Percentiles rank a stretch among this genome's conserved stretches.
Conservation (phyloP, 495 filamentous ascomycete genomes). For the Cairneyella variabilis region DNA sequence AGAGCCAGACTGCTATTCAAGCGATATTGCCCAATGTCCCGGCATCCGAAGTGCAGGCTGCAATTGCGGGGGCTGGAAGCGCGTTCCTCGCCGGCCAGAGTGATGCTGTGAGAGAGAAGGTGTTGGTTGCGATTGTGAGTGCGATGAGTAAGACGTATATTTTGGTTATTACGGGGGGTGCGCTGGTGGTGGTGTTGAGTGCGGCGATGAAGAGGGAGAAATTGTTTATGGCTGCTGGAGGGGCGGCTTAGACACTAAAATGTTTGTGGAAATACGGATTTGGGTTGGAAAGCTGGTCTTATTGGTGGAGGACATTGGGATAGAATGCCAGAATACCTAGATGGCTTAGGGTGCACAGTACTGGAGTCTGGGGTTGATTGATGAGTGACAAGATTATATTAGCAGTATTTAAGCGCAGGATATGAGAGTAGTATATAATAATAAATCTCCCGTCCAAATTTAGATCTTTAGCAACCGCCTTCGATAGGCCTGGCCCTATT, state of each 20-base stretch:
- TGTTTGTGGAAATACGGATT: too few relatives aligned
- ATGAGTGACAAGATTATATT: too few relatives aligned
- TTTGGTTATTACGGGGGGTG: constrained; percentile 45
- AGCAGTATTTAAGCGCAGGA: too few relatives aligned
- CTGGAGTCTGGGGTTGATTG: too few relatives aligned
- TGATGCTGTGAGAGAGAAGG: constrained; percentile 30
- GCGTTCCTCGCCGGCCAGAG: constrained; percentile 35
- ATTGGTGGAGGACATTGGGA: too few relatives aligned
- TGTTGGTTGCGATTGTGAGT: constrained; percentile 44
- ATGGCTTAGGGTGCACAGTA: too few relatives aligned
- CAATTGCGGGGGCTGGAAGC: constrained; percentile 45
- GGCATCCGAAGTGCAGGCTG: constrained; percentile 35
- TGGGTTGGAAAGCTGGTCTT: too few relatives aligned
- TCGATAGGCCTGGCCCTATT: too few relatives aligned
- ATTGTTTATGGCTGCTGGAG: constrained; percentile 36
- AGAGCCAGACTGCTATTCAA: constrained; percentile 29
- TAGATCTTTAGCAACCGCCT: too few relatives aligned
- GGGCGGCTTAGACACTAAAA: constrained; percentile 9
- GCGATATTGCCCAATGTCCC: constrained; percentile 35
- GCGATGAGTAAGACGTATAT: constrained; percentile 50
- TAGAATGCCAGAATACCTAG: too few relatives aligned
- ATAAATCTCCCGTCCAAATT: too few relatives aligned
- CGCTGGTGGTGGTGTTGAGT: constrained; percentile 39
- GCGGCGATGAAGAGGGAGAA: constrained; percentile 52
- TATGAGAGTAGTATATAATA: too few relatives aligned